Percentiles rank a stretch among this genome's conserved stretches.
phyloP scores from a whole-genome alignment of 1,284 basidiomycete genomes.

The Ganoderma lucidum region DNA sequence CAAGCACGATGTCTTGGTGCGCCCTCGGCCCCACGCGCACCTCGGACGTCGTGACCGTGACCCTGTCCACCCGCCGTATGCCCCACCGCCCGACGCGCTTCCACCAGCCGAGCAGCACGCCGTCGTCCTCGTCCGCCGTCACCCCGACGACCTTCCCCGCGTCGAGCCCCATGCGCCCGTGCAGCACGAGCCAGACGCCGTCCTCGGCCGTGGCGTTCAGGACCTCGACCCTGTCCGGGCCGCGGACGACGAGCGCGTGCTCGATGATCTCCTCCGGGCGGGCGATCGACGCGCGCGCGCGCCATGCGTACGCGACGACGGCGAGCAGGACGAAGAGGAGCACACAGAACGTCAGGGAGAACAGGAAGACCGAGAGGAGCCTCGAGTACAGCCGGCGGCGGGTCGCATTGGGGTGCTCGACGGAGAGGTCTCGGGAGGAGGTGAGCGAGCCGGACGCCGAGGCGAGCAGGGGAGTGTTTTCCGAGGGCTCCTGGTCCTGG shows the following conservation, averaged over 20 bases:
- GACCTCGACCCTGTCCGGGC: slow-evolving; percentile 68
- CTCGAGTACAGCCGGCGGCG: slow-evolving; percentile 49
- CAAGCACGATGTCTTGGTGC: slow-evolving; percentile 51
- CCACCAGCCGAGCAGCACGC: slow-evolving; percentile 56
- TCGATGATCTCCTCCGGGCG: slow-evolving; percentile 66
- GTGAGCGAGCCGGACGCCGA: slow-evolving; percentile 36
- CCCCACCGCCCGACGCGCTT: slow-evolving; percentile 74
- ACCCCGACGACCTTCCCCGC: slow-evolving; percentile 68
- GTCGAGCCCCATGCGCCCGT: slow-evolving; percentile 68
- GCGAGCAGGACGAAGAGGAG: slow-evolving; percentile 51
- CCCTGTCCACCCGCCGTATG: slow-evolving; percentile 58
- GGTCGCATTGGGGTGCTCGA: slow-evolving; percentile 36
- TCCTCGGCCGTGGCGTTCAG: slow-evolving; percentile 66
- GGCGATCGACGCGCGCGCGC: slow-evolving; percentile 58
- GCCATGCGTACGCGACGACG: slow-evolving; percentile 69
- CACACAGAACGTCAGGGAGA: slow-evolving; percentile 50
- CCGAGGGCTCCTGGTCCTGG: slow-evolving; percentile 44
- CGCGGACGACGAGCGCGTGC: slow-evolving; percentile 61
- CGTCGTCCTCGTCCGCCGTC: slow-evolving; percentile 50
- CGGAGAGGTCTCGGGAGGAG: slow-evolving; percentile 35
- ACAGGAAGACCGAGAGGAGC: slow-evolving; percentile 58
- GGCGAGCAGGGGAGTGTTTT: slow-evolving; percentile 54
- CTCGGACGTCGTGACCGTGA: slow-evolving; percentile 62
- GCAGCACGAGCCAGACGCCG: slow-evolving; percentile 64
- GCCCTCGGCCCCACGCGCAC: slow-evolving; percentile 55